phyloP scores from a whole-genome alignment of 306 rosid species.

The Clitoria ternatea region DNA sequence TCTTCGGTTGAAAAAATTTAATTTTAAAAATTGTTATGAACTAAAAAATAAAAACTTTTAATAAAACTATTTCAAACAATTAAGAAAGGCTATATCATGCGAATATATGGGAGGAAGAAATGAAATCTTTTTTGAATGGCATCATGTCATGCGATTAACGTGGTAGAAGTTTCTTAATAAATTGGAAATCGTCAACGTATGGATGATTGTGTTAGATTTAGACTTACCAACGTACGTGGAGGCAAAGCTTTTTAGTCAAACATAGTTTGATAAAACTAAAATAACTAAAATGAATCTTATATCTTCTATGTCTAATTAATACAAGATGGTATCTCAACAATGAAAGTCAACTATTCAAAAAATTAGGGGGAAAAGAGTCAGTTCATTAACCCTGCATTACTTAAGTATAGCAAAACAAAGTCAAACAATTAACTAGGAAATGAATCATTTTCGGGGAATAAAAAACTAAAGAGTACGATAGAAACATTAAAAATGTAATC shows the following conservation, averaged over 20 bases:
- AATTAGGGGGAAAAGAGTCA: background rate
- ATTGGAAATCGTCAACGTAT: background rate
- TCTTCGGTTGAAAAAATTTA: too few relatives aligned
- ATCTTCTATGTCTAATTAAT: background rate
- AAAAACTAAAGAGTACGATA: background rate
- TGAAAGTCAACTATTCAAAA: slow-evolving; percentile 24
- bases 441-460: background rate
- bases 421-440: background rate
- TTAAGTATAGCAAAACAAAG: background rate
- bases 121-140: background rate
- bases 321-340: background rate
- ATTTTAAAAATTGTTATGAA: background rate
- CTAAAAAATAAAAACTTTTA: background rate
- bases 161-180: background rate
- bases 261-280: background rate
- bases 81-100: background rate
- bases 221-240: background rate
- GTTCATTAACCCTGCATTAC: background rate
- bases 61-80: background rate
- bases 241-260: background rate
- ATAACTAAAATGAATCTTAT: background rate
- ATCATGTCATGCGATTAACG: background rate
- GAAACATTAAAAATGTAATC: too few relatives aligned
- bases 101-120: background rate
- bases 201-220: background rate